A percentile compares a stretch with the other conserved stretches of the same genome.
phyloP scores from a whole-genome alignment of 1,139 yeast species.

The Candida glucosophila region DNA sequence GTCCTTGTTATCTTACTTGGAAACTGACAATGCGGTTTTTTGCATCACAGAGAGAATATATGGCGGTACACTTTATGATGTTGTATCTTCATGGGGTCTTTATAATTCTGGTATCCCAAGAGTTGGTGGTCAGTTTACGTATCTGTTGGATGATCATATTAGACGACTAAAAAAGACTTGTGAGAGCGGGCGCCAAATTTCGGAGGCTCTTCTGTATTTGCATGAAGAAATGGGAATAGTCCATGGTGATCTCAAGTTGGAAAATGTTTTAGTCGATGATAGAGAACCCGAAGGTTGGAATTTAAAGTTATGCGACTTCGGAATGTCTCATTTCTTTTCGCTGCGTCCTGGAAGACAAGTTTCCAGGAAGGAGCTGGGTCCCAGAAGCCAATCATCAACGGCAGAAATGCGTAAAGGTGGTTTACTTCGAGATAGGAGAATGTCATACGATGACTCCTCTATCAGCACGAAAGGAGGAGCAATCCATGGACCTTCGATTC shows the following conservation, averaged over 20 bases:
- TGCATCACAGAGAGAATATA: slow-evolving; percentile 64
- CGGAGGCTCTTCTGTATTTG: slow-evolving; percentile 58
- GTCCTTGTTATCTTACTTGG: slow-evolving; percentile 52
- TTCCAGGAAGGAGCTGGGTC: slow-evolving; percentile 12
- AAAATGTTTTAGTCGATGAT: slow-evolving; percentile 62
- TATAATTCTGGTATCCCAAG: slow-evolving; percentile 19
- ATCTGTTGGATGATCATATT: slow-evolving; percentile 20
- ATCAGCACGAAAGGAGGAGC: slow-evolving; percentile 22
- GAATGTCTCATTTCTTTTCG: slow-evolving; percentile 50
- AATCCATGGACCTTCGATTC: slow-evolving; percentile 28
- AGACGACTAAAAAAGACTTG: no score
- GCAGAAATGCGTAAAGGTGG: slow-evolving; percentile 28
- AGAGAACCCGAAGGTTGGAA: slow-evolving; percentile 16
- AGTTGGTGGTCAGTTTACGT: slow-evolving; percentile 23
- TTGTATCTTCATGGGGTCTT: slow-evolving; percentile 62
- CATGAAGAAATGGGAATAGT: slow-evolving; percentile 61
- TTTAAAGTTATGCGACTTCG: slow-evolving; percentile 74
- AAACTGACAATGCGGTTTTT: slow-evolving; percentile 56
- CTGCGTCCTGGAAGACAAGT: slow-evolving; percentile 20
- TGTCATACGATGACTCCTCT: slow-evolving; percentile 26
- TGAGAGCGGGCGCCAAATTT: slow-evolving; percentile 51
- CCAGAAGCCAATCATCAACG: slow-evolving; percentile 41
- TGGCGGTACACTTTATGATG: slow-evolving; percentile 79
- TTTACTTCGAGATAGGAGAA: slow-evolving; percentile 23
- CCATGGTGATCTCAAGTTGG: slow-evolving; percentile 86